Evolutionary conservation across 768 basidiomycete genomes (phyloP), one percentile per base, ranked within the genome.

Genomic region (Mycena haematopus): DNA sequence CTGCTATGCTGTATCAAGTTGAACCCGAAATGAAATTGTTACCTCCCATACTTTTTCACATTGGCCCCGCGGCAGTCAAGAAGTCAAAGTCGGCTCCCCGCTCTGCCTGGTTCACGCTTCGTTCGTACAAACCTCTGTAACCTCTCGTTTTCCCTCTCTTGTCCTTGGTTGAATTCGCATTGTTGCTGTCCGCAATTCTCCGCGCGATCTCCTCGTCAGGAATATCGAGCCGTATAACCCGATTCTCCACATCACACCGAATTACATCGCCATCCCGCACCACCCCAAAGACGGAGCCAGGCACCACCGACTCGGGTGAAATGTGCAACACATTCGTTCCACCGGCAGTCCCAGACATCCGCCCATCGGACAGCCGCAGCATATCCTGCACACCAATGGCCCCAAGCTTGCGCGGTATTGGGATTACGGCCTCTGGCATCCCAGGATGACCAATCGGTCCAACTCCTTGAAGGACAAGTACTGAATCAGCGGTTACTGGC

Each of bases 291-390:
- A 67, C 87, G 2, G 87, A 87, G 1, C 84, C 86, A 27, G 83
- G 82, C n/a, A 83, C 68, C 38, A 73, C 77, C 15, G 86, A 85
- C 68, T 87, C 85, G 3, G 85, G 85, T 17, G 82, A 80, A 57
- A 87, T 80, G 65, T 88, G 86, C 36, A 85, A 82, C 14, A 50
- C 69, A 40, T 74, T 69, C 11, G 72, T 72, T 3, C 87, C 87
- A 45, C 84, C 79, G 8, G 84, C 85, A 0, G 87, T 87, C 7
- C 86, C 86, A 2, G 83, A 85, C 79, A 88, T 88, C 27, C 86
- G 82, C 36, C 86, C 86, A 69, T 88, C 86, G 0, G 87, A 88
- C 62, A 88, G 79, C 31, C 88, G 78, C 14, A 83, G 79, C 15
- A 83, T 61, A 56, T 67, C 66, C 53, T 63, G 38, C 19, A 67